Percentiles rank a stretch among this genome's conserved stretches.
phyloP scores from a whole-genome alignment of 2,329 filamentous ascomycete genomes.

The Byssochlamys sp. region DNA sequence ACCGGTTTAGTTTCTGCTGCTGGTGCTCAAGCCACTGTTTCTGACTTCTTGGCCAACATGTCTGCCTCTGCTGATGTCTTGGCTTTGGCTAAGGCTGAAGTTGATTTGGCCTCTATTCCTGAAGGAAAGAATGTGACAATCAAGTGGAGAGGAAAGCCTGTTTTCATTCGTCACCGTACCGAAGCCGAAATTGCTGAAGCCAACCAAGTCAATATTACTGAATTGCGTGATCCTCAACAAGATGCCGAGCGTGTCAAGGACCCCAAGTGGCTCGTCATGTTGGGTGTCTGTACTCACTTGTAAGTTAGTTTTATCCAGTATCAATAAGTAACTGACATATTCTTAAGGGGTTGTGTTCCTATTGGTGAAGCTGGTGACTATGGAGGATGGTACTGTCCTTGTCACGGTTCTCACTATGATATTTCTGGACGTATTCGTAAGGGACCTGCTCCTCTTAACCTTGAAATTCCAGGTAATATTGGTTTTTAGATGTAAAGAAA shows the following conservation, averaged over 20 bases:
- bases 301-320: too few species aligned
- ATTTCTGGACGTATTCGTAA: slow-evolving; percentile 97
- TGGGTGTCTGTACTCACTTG: slow-evolving; percentile 54
- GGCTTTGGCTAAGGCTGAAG: slow-evolving; percentile 98
- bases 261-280: slow-evolving; percentile 97
- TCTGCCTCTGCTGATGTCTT: slow-evolving; percentile 95
- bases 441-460: slow-evolving; percentile 92
- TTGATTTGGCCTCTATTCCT: slow-evolving; percentile 82
- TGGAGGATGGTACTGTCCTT: slow-evolving; percentile 99
- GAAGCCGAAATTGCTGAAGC: slow-evolving; percentile 86
- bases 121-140: slow-evolving; percentile 99
- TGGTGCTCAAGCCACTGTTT: too few species aligned
- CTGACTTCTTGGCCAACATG: slow-evolving; percentile 99
- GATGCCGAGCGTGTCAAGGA: slow-evolving; percentile 93
- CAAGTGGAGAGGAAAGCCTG: slow-evolving; percentile 99
- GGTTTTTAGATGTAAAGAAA: too few species aligned
- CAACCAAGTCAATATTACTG: slow-evolving; percentile 77
- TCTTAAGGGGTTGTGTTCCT: slow-evolving; percentile 71
- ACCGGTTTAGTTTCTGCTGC: too few species aligned
- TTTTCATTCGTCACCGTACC: slow-evolving; percentile 98
- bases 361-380: slow-evolving; percentile 97
- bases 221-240: slow-evolving; percentile 79
- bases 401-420: slow-evolving; percentile 99
- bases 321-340: too few species aligned
- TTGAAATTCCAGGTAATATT: slow-evolving; percentile 97